Evolutionary conservation across 768 basidiomycete genomes (phyloP).

Genomic region (Botryobasidium botryosum): DNA sequence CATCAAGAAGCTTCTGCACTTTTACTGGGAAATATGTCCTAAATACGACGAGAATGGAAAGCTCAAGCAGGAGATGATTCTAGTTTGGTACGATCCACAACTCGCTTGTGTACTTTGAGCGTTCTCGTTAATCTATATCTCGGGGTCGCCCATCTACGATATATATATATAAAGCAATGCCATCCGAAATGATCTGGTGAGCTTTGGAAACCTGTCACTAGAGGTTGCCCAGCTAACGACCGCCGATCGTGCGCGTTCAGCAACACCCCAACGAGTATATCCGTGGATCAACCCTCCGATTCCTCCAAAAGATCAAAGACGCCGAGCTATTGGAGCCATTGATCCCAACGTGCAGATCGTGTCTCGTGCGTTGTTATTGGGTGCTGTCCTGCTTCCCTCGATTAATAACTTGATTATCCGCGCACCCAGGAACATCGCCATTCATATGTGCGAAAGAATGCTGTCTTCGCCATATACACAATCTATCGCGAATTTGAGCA

Average conservation of each 20-base stretch:
- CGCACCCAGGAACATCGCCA: slow-evolving; percentile 70
- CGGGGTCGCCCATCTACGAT: too few relatives aligned
- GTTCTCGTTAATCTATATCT: slow-evolving; percentile 5
- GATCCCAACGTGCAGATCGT: slow-evolving; percentile 80
- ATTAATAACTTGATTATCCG: neutral
- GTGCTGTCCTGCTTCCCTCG: neutral
- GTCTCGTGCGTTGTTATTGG: slow-evolving; percentile 32
- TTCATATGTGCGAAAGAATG: slow-evolving; percentile 95
- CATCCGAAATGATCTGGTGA: slow-evolving; percentile 91
- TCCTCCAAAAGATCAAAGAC: slow-evolving; percentile 93
- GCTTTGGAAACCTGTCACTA: too few relatives aligned
- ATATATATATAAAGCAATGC: slow-evolving; percentile 78
- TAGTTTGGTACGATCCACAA: slow-evolving; percentile 64
- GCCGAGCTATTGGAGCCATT: slow-evolving; percentile 89
- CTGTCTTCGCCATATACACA: slow-evolving; percentile 87
- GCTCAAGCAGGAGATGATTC: slow-evolving; percentile 98
- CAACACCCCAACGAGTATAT: slow-evolving; percentile 99
- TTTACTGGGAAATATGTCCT: slow-evolving; percentile 96
- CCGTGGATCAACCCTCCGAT: slow-evolving; percentile 90
- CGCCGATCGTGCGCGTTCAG: slow-evolving; percentile 22
- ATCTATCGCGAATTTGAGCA: slow-evolving; percentile 90
- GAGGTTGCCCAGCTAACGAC: too few relatives aligned
- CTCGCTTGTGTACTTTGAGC: slow-evolving; percentile 1
- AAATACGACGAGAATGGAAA: slow-evolving; percentile 95
- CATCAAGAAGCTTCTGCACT: slow-evolving; percentile 91